phyloP scores from a whole-genome alignment of 2,329 filamentous ascomycete genomes.

The Hypoxylon sp. region DNA sequence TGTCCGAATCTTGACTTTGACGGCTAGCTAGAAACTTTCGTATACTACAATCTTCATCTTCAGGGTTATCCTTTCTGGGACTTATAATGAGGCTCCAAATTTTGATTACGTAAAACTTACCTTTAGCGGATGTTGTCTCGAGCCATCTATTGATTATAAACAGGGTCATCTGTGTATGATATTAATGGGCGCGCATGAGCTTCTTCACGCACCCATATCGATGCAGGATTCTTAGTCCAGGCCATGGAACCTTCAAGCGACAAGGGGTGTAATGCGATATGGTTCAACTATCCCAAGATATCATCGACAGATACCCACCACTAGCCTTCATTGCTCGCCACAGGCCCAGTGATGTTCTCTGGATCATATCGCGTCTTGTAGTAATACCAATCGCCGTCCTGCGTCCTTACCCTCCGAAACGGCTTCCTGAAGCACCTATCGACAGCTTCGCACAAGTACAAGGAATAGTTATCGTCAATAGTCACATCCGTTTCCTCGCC shows the following conservation, averaged over 20 bases:
- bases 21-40: neutral
- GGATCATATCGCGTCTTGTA: conserved; percentile 29
- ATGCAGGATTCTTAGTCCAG: too few relatives aligned
- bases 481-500: conserved; percentile 25
- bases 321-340: conserved; percentile 17
- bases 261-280: too few relatives aligned
- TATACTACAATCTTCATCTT: neutral
- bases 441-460: conserved; percentile 37
- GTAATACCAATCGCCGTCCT: conserved; percentile 33
- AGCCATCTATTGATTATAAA: too few relatives aligned
- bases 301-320: too few relatives aligned
- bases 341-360: conserved; percentile 29
- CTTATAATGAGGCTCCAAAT: too few relatives aligned
- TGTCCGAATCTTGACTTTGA: neutral
- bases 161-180: too few relatives aligned
- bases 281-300: too few relatives aligned
- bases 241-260: too few relatives aligned
- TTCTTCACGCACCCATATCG: too few relatives aligned
- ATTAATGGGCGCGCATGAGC: too few relatives aligned
- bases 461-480: conserved; percentile 38
- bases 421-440: conserved; percentile 33
- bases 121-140: too few relatives aligned
- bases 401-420: conserved; percentile 21
- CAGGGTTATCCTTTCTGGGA: neutral
- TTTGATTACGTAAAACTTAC: neutral